Conservation (phyloP, 2,329 filamentous ascomycete genomes). For the Teratosphaeria zuluensis region DNA sequence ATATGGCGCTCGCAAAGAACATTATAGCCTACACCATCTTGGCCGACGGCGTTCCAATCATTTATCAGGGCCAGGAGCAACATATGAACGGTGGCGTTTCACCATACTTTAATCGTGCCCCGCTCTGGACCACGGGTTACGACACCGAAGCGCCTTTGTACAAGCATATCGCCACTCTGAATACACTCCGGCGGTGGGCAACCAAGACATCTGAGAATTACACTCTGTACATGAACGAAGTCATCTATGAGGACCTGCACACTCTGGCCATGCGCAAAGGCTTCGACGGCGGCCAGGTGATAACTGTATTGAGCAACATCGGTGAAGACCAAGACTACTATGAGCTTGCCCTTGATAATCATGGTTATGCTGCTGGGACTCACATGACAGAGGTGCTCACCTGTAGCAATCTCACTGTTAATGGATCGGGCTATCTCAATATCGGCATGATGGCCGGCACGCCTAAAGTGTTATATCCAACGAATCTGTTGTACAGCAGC, state of each 20-base stretch:
- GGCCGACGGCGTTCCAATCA: slow-evolving; percentile 28
- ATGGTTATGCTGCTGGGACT: slow-evolving; percentile 19
- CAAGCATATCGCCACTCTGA: slow-evolving; percentile 30
- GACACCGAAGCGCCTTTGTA: slow-evolving; percentile 32
- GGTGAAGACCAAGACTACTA: slow-evolving; percentile 25
- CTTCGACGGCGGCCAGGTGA: slow-evolving; percentile 28
- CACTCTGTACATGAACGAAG: slow-evolving; percentile 31
- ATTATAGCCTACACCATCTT: slow-evolving; percentile 30
- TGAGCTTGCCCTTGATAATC: slow-evolving; percentile 26
- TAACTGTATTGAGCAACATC: slow-evolving; percentile 37
- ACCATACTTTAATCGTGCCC: slow-evolving; percentile 28
- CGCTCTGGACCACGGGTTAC: slow-evolving; percentile 31
- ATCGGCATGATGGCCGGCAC: slow-evolving; percentile 26
- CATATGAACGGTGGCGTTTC: slow-evolving; percentile 26
- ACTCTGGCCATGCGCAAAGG: slow-evolving; percentile 39
- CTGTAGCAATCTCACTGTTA: slow-evolving; percentile 22
- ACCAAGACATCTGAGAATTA: slow-evolving; percentile 31
- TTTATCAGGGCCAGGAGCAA: slow-evolving; percentile 36
- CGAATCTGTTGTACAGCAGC: slow-evolving; percentile 13
- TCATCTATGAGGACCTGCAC: slow-evolving; percentile 35
- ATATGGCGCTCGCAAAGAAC: slow-evolving; percentile 30
- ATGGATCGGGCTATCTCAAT: slow-evolving; percentile 16
- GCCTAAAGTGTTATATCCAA: slow-evolving; percentile 27
- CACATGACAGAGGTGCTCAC: slow-evolving; percentile 25
- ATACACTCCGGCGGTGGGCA: slow-evolving; percentile 35